These are phyloP conservation scores for Malassezia equina DNA, from an alignment of 1,284 basidiomycete genomes.

Conservation along the genomic window DNA sequence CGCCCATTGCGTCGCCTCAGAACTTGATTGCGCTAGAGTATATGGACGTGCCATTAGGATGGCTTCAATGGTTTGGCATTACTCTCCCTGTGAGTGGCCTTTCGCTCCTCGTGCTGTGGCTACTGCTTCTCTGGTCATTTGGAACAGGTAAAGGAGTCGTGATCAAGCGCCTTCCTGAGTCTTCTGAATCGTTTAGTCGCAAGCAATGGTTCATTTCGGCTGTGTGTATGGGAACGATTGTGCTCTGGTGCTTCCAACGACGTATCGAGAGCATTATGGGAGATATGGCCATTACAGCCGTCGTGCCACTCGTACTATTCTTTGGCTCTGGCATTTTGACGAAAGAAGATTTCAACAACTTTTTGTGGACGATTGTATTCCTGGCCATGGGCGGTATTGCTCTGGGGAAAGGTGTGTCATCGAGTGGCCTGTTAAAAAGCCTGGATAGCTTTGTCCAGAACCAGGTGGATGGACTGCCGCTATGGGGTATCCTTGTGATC, in stretches of 20 bases:
- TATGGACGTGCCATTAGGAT: conserved; percentile 79
- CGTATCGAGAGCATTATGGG: conserved; percentile 68
- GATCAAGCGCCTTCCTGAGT: conserved; percentile 38
- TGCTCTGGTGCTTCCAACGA: conserved; percentile 81
- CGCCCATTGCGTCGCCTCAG: conserved; percentile 83
- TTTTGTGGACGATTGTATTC: conserved; percentile 47
- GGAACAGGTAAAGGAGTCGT: conserved; percentile 59
- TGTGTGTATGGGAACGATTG: conserved; percentile 77
- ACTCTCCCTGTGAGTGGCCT: conserved; percentile 78
- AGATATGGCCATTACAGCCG: conserved; percentile 91
- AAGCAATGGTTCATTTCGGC: conserved; percentile 85
- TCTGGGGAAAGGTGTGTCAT: conserved; percentile 82
- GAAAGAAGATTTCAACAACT: conserved; percentile 57
- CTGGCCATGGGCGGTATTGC: conserved; percentile 88
- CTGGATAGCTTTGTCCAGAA: conserved; percentile 55
- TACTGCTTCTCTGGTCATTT: conserved; percentile 75
- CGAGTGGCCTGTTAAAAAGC: conserved; percentile 67
- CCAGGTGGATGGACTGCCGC: conserved; percentile 60
- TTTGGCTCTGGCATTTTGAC: conserved; percentile 88
- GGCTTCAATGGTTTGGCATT: conserved; percentile 89
- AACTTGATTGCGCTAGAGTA: conserved; percentile 82
- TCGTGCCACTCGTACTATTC: conserved; percentile 83
- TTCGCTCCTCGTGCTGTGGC: conserved; percentile 81
- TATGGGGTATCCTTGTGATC: conserved; percentile 74
- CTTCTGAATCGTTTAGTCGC: conserved; percentile 55